Evolutionary conservation across 2,329 filamentous ascomycete genomes (phyloP).

Genomic region (Ophiostoma montium): DNA sequence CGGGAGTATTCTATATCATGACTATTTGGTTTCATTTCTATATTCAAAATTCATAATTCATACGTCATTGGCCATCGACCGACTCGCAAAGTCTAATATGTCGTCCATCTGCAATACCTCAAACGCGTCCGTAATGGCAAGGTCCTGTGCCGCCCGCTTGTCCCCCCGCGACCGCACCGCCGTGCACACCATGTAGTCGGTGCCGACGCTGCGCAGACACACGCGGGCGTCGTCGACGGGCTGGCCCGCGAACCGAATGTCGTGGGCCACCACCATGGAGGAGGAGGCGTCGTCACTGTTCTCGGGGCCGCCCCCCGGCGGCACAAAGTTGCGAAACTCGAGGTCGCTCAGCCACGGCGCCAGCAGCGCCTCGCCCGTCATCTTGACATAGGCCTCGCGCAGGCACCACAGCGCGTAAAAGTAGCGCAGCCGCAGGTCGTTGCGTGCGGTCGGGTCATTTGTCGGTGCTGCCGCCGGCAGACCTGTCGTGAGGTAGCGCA

Average conservation of each 20-base stretch:
- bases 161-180: slow-evolving; percentile 28
- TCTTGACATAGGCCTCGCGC: slow-evolving; percentile 71
- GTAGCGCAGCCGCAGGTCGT: slow-evolving; percentile 48
- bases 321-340: slow-evolving; percentile 50
- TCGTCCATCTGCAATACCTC: slow-evolving; percentile 29
- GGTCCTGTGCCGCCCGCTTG: slow-evolving; percentile 24
- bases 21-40: too few species aligned
- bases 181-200: slow-evolving; percentile 40
- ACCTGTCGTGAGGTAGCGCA: slow-evolving; percentile 40
- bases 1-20: too few species aligned
- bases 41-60: not conserved
- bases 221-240: slow-evolving; percentile 29
- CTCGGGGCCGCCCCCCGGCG: slow-evolving; percentile 22
- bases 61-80: not conserved
- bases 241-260: slow-evolving; percentile 26
- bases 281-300: slow-evolving; percentile 11
- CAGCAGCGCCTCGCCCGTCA: slow-evolving; percentile 64
- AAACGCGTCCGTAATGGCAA: slow-evolving; percentile 26
- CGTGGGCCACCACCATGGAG: slow-evolving; percentile 20
- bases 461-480: slow-evolving; percentile 13
- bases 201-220: slow-evolving; percentile 28
- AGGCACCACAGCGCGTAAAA: slow-evolving; percentile 72
- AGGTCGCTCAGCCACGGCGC: slow-evolving; percentile 58
- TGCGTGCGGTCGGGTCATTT: slow-evolving; percentile 18
- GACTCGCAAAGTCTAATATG: slow-evolving; percentile 31